Evolutionary conservation across 2,329 filamentous ascomycete genomes (phyloP).

Genomic region (Monilinia laxa): DNA sequence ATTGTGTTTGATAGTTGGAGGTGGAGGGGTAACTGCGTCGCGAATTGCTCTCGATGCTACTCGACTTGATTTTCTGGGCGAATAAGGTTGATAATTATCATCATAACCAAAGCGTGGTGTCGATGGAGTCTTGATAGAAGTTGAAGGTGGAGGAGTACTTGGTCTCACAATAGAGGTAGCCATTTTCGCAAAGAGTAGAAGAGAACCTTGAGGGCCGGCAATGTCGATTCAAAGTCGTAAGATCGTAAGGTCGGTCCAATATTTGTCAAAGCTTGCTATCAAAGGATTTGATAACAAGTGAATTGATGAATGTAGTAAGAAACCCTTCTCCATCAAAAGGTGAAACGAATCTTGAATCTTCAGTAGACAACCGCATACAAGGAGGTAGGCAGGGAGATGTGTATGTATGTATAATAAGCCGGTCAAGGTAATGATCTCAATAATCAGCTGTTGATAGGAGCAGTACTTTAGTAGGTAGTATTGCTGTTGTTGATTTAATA

Average conservation of each 20-base stretch:
- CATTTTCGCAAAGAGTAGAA: conserved; percentile 32
- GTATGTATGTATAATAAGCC: too few relatives aligned
- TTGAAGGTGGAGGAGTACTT: conserved; percentile 59
- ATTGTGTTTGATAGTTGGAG: conserved; percentile 42
- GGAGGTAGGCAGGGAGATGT: too few relatives aligned
- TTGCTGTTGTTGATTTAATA: conserved; percentile 3
- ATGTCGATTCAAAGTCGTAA: not conserved
- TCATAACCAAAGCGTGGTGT: conserved; percentile 66
- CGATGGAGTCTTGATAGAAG: conserved; percentile 62
- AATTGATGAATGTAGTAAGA: not conserved
- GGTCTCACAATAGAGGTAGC: conserved; percentile 38
- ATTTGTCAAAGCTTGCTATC: not conserved
- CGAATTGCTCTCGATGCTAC: conserved; percentile 56
- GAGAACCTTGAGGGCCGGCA: conserved; percentile 3
- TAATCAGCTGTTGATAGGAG: not conserved
- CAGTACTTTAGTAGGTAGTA: too few relatives aligned
- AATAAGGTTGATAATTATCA: conserved; percentile 71
- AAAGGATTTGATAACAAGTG: not conserved
- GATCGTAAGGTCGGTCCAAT: not conserved
- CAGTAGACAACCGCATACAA: too few relatives aligned
- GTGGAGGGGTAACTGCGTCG: conserved; percentile 55
- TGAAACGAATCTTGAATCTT: not conserved
- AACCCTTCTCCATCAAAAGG: not conserved
- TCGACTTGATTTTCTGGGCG: conserved; percentile 67
- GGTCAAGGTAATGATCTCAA: not conserved